These are phyloP conservation scores for Brettanomyces naardenensis DNA, from an alignment of 805 yeast species.

Conservation along the genomic window DNA sequence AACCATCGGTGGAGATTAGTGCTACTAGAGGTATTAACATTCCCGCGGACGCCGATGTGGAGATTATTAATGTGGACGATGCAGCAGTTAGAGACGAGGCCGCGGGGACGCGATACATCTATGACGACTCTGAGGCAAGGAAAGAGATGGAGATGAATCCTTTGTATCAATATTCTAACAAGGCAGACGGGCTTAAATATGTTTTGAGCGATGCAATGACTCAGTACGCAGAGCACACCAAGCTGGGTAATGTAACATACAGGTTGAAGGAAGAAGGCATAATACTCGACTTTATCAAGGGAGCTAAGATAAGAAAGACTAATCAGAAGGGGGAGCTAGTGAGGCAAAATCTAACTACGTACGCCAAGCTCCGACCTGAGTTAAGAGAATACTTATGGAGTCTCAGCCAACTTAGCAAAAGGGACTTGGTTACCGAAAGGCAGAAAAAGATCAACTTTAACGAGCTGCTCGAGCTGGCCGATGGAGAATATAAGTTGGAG, in stretches of 20 bases:
- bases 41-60: slow-evolving; percentile 42
- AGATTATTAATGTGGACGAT: slow-evolving; percentile 38
- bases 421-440: slow-evolving; percentile 20
- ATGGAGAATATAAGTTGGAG: slow-evolving; percentile 16
- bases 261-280: slow-evolving; percentile 63
- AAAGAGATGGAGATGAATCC: slow-evolving; percentile 4
- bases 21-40: slow-evolving; percentile 39
- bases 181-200: slow-evolving; percentile 4
- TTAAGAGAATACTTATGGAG: slow-evolving; percentile 25
- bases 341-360: slow-evolving; percentile 24
- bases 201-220: slow-evolving; percentile 14
- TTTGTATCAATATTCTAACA: slow-evolving; percentile 3
- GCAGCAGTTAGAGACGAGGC: slow-evolving; percentile 22
- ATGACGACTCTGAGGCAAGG: slow-evolving; percentile 29
- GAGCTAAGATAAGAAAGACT: slow-evolving; percentile 32
- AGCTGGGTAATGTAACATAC: slow-evolving; percentile 36
- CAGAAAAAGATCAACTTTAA: slow-evolving; percentile 35
- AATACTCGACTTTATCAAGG: slow-evolving; percentile 58
- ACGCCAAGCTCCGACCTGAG: slow-evolving; percentile 18
- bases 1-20: slow-evolving; percentile 45
- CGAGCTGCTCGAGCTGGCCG: slow-evolving; percentile 36
- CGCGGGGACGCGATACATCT: slow-evolving; percentile 42
- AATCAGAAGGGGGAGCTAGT: slow-evolving; percentile 28
- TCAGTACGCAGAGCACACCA: slow-evolving; percentile 12
- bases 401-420: slow-evolving; percentile 25